These are phyloP conservation scores for Chrysanthemum seticuspe DNA, from an alignment of 129 eudicot species.

Conservation along the genomic window DNA sequence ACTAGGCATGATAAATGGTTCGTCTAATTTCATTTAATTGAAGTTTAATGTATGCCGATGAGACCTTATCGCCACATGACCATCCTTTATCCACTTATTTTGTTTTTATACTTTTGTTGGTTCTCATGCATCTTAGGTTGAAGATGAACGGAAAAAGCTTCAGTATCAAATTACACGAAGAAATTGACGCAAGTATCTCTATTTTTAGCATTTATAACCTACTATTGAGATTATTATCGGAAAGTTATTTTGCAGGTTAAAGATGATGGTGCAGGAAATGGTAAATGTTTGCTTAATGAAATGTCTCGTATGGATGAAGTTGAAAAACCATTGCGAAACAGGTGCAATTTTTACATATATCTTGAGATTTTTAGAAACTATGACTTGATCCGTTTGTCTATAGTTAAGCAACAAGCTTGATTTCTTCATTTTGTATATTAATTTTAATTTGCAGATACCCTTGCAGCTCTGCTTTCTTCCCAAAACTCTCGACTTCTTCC, in stretches of 20 bases:
- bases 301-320: slow-evolving; percentile 30
- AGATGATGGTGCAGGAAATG: slow-evolving; percentile 23
- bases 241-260: slow-evolving; percentile 32
- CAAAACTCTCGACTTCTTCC: slow-evolving; percentile 35
- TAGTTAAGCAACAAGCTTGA: not conserved
- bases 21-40: not conserved
- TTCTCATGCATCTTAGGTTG: slow-evolving; percentile 32
- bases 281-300: slow-evolving; percentile 46
- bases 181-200: slow-evolving; percentile 32
- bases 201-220: not conserved
- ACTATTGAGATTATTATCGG: slow-evolving; percentile 5
- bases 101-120: not conserved
- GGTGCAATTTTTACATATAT: slow-evolving; percentile 23
- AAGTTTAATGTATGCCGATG: too few relatives aligned
- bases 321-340: slow-evolving; percentile 39
- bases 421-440: slow-evolving; percentile 16
- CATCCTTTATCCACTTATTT: too few relatives aligned
- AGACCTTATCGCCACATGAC: too few relatives aligned
- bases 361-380: not conserved
- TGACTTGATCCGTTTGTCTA: too few relatives aligned
- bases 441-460: slow-evolving; percentile 26
- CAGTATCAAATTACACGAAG: slow-evolving; percentile 34
- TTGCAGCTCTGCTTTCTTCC: slow-evolving; percentile 35
- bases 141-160: slow-evolving; percentile 49
- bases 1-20: slow-evolving; percentile 43